These are phyloP conservation scores for Eleusine indica DNA, from an alignment of 176 grass and related monocot species.

Conservation along the genomic window DNA sequence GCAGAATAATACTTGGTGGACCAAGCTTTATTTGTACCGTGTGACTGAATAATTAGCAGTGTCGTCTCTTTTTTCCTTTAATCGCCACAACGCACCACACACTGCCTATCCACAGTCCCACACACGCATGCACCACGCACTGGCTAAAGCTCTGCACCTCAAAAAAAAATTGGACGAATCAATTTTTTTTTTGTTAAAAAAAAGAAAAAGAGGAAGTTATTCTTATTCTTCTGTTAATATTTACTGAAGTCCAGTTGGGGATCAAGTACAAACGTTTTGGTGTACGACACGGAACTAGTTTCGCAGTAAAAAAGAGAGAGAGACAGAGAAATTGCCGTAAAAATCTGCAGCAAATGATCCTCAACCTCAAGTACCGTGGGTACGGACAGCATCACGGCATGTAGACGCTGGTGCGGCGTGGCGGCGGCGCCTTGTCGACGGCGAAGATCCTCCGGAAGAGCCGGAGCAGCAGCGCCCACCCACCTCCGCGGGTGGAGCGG, in stretches of 20 bases:
- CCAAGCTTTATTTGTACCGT: neutral
- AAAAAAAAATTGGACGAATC: neutral
- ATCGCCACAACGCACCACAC: no score
- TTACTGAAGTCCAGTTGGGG: neutral
- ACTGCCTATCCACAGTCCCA: neutral
- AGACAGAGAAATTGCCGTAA: neutral
- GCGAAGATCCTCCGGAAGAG: slow-evolving; percentile 49
- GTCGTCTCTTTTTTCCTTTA: neutral
- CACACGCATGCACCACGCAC: neutral
- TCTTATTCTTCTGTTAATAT: neutral
- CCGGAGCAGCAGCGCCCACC: slow-evolving; percentile 49
- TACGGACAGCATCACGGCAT: slow-evolving; percentile 25
- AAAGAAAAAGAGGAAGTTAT: neutral
- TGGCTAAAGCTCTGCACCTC: neutral
- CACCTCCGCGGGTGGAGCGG: neutral
- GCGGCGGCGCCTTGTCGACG: slow-evolving; percentile 23
- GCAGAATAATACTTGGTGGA: neutral
- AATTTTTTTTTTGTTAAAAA: neutral
- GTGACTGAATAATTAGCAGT: neutral
- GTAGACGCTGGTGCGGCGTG: slow-evolving; percentile 6
- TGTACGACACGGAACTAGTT: neutral
- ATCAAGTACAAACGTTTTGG: neutral
- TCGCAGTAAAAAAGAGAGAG: no score
- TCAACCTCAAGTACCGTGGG: neutral
- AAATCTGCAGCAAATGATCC: neutral